Conservation (phyloP, 805 yeast genomes). For the Saccharomycodes ludwigii region DNA sequence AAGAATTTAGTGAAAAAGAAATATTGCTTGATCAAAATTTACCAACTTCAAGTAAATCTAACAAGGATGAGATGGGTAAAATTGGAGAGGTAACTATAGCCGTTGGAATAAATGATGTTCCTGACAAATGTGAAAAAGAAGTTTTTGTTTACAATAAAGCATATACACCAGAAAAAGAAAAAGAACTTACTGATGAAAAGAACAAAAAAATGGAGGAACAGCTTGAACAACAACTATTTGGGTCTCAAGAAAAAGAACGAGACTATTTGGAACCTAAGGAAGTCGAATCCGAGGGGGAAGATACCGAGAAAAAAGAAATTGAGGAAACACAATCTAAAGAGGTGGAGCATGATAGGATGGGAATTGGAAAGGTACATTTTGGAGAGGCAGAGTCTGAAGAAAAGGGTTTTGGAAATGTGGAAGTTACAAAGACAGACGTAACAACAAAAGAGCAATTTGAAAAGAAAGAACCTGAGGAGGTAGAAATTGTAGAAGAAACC, state of each 20-base stretch:
- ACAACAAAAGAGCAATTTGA: constrained; percentile 1
- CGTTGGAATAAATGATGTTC: too few relatives aligned
- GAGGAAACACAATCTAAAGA: constrained; percentile 16
- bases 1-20: too few relatives aligned
- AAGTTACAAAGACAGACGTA: constrained; percentile 28
- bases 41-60: too few relatives aligned
- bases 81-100: too few relatives aligned
- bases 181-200: background rate
- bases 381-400: constrained; percentile 28
- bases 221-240: background rate
- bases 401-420: constrained; percentile 44
- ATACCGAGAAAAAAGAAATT: too few relatives aligned
- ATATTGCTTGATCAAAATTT: too few relatives aligned
- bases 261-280: constrained; percentile 13
- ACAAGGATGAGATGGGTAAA: too few relatives aligned
- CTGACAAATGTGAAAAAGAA: too few relatives aligned
- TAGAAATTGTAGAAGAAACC: background rate
- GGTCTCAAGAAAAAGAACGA: constrained; percentile 51
- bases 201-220: background rate
- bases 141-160: too few relatives aligned
- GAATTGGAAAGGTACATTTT: constrained; percentile 3
- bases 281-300: constrained; percentile 22
- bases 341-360: too few relatives aligned
- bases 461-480: constrained; percentile 2
- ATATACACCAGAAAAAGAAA: too few relatives aligned